phyloP scores from a whole-genome alignment of 768 basidiomycete genomes.

The Boletus bicolor region DNA sequence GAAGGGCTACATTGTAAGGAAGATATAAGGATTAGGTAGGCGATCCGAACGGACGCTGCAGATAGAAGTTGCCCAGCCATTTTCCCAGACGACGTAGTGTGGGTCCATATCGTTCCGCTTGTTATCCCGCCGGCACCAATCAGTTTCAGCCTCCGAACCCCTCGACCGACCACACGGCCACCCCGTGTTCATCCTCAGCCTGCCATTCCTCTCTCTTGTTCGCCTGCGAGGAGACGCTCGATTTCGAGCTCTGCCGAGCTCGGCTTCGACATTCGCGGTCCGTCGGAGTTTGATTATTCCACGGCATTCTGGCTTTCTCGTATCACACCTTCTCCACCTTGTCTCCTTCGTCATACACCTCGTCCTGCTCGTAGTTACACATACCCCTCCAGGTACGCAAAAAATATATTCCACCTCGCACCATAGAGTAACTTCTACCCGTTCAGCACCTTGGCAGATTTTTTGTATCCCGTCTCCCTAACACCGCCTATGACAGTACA shows the following conservation, averaged over 20 bases:
- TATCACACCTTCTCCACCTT: slow-evolving; percentile 35
- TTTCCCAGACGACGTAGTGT: too few species aligned
- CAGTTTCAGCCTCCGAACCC: slow-evolving; percentile 14
- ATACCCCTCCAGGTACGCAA: slow-evolving; percentile 20
- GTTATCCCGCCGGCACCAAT: slow-evolving; percentile 6
- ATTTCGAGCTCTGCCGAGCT: background rate
- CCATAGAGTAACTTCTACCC: background rate
- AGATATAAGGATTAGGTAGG: background rate
- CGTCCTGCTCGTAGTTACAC: slow-evolving; percentile 20
- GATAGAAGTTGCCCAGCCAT: slow-evolving; percentile 10
- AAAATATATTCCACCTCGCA: slow-evolving; percentile 14
- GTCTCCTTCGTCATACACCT: slow-evolving; percentile 32
- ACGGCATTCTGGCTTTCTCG: slow-evolving; percentile 26
- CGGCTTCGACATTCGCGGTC: slow-evolving; percentile 31
- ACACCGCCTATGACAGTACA: slow-evolving; percentile 29
- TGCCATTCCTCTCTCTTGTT: background rate
- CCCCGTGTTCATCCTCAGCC: background rate
- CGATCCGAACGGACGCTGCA: background rate
- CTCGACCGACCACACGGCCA: background rate
- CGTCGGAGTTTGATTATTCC: slow-evolving; percentile 35
- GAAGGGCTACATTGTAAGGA: background rate
- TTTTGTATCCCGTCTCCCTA: slow-evolving; percentile 24
- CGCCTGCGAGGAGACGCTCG: background rate
- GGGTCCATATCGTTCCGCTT: background rate
- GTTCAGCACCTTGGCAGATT: slow-evolving; percentile 20